Conservation (phyloP, 352 stramenopile genomes). For the Phytopythium montanum region DNA sequence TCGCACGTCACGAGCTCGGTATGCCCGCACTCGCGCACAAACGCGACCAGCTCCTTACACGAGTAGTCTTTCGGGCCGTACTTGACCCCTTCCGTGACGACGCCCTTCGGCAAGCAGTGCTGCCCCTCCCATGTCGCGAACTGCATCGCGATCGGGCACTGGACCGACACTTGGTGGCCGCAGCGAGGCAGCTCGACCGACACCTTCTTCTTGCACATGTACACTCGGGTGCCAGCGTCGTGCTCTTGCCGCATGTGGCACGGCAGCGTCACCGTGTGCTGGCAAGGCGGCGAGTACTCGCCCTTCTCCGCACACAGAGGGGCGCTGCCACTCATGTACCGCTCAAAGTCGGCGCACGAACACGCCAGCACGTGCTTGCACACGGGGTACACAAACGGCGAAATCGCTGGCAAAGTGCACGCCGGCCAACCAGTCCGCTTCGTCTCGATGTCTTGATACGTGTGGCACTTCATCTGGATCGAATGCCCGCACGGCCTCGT, state of each 20-base stretch:
- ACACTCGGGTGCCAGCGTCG: slow-evolving; percentile 16
- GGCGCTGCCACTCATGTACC: slow-evolving; percentile 31
- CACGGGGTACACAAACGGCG: slow-evolving; percentile 60
- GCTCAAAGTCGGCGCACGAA: slow-evolving; percentile 62
- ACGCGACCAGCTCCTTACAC: slow-evolving; percentile 54
- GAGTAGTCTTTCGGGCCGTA: slow-evolving; percentile 74
- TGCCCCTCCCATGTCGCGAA: slow-evolving; percentile 50
- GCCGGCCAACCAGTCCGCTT: slow-evolving; percentile 29
- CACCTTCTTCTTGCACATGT: slow-evolving; percentile 56
- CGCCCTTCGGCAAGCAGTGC: slow-evolving; percentile 22
- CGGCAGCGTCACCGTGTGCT: slow-evolving; percentile 52
- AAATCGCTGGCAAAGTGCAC: slow-evolving; percentile 55
- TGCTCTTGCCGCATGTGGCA: slow-evolving; percentile 56
- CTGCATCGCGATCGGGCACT: slow-evolving; percentile 39
- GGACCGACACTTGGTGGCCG: slow-evolving; percentile 42
- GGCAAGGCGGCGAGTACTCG: slow-evolving; percentile 59
- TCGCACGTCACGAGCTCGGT: slow-evolving; percentile 50
- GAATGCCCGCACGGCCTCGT: slow-evolving; percentile 64
- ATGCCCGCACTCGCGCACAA: slow-evolving; percentile 65
- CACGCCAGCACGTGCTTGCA: slow-evolving; percentile 71
- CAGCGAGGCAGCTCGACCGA: slow-evolving; percentile 55
- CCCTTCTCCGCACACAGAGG: slow-evolving; percentile 51
- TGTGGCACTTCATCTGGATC: slow-evolving; percentile 44
- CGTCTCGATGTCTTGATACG: slow-evolving; percentile 37
- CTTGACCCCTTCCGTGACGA: slow-evolving; percentile 49